These are phyloP conservation scores for Thielaviopsis punctulata DNA, from an alignment of 2,329 filamentous ascomycete species.

Conservation along the genomic window DNA sequence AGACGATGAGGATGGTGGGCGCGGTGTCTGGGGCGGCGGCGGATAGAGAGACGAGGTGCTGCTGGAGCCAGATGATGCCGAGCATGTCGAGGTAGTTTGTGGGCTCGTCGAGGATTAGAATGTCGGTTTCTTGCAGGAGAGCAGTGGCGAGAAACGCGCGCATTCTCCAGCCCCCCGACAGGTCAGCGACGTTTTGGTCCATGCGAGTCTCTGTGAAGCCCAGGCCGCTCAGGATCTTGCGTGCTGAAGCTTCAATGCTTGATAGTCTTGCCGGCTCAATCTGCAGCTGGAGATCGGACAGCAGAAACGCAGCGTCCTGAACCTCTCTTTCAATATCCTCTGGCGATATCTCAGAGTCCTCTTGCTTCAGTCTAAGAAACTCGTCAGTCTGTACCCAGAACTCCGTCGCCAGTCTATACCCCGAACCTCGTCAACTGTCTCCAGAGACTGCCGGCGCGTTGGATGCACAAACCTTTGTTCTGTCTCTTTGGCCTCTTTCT, in stretches of 20 bases:
- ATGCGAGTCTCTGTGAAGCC: conserved; percentile 51
- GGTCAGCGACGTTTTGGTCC: conserved; percentile 38
- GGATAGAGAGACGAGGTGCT: conserved; percentile 43
- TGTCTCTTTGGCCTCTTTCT: conserved; percentile 47
- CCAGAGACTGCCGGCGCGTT: too few relatives aligned
- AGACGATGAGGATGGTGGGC: conserved; percentile 60
- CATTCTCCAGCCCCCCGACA: conserved; percentile 69
- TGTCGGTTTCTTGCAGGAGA: conserved; percentile 55
- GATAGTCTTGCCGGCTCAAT: conserved; percentile 48
- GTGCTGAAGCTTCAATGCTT: conserved; percentile 48
- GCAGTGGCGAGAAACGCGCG: conserved; percentile 46
- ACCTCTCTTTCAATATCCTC: conserved; percentile 45
- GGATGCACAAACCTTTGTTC: conserved; percentile 31
- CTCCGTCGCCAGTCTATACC: too few relatives aligned
- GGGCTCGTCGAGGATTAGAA: conserved; percentile 71
- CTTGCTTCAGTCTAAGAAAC: conserved; percentile 27
- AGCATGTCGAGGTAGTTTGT: conserved; percentile 75
- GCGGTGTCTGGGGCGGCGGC: conserved; percentile 27
- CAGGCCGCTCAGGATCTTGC: conserved; percentile 48
- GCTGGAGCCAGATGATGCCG: conserved; percentile 72
- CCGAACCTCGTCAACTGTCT: too few relatives aligned
- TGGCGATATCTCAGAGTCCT: conserved; percentile 37
- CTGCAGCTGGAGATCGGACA: conserved; percentile 50
- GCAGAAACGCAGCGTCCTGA: conserved; percentile 49
- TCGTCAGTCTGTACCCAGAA: too few relatives aligned